Evolutionary conservation across 1,284 basidiomycete genomes (phyloP), one percentile per base, ranked within the genome.

Genomic region (Rhodotorula sp.): DNA sequence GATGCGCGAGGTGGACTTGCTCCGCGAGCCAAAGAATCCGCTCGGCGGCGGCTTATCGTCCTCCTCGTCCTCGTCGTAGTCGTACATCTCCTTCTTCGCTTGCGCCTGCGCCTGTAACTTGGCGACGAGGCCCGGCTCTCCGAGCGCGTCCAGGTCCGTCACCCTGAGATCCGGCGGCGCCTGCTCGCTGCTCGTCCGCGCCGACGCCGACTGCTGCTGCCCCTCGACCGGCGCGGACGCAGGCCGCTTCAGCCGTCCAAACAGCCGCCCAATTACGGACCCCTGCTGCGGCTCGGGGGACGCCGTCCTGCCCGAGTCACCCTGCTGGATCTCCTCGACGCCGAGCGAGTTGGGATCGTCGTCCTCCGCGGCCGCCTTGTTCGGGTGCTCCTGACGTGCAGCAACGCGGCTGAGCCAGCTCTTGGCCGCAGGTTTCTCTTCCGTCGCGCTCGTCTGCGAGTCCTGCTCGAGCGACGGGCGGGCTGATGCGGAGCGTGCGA

Each of bases 111-210:
- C 32, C 22, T 19, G 56, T 37, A 21, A 19, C 27, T 32, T 29
- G 21, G 48, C 58, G 3, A 64, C 50, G n/a, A 25, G 27, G 34
- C 4, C 65, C 66, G 29, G 29, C 19, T 51, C 50, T 7, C 63
- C 66, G 22, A 76, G 63, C 0, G 62, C 69, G 39, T 73, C 69
- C 34, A 76, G 60, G 34, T 76, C 72, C 25, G 53, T 50, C 6
- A 56, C 50, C 9, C 67, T 62, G 57, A 69, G 69, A 1, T 19
- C 57, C 5, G 22, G 22, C 29, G 39, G 5, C 13, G 25, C 9
- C 8, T 50, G 32, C n/a, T 70, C 67, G 57, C 29, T 32, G 56
- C 55, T 67, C 17, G 39, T 54, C 56, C 51, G 48, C 5, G 55
- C 41, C 39, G 46, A 59, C 2, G 25, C 27, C 19, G 29, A 22